These are phyloP conservation scores for Ogataea salicorniae DNA, from an alignment of 805 yeast genomes.

Conservation along the genomic window DNA sequence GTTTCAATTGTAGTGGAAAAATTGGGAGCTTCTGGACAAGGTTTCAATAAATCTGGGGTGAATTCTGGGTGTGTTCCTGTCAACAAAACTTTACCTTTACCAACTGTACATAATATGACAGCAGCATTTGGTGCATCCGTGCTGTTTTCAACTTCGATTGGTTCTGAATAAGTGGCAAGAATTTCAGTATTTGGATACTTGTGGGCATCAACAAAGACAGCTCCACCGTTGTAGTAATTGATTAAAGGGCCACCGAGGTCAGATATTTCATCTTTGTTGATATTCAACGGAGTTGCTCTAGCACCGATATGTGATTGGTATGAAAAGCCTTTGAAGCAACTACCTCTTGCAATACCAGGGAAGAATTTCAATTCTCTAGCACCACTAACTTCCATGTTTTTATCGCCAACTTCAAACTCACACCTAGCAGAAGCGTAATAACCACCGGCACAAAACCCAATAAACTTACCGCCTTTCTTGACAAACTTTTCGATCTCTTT, in stretches of 20 bases:
- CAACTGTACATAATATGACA: slow-evolving; percentile 59
- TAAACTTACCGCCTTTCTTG: slow-evolving; percentile 69
- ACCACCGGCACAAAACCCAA: slow-evolving; percentile 96
- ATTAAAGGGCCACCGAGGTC: slow-evolving; percentile 25
- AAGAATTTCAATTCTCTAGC: slow-evolving; percentile 74
- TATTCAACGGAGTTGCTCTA: slow-evolving; percentile 44
- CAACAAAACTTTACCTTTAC: slow-evolving; percentile 70
- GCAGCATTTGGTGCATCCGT: slow-evolving; percentile 51
- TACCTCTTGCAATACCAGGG: slow-evolving; percentile 81
- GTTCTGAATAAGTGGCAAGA: slow-evolving; percentile 61
- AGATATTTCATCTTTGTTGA: slow-evolving; percentile 31
- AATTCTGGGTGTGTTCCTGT: slow-evolving; percentile 92
- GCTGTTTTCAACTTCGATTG: slow-evolving; percentile 43
- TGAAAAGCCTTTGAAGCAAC: slow-evolving; percentile 73
- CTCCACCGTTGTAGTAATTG: slow-evolving; percentile 85
- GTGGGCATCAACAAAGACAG: slow-evolving; percentile 73
- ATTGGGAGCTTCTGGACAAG: slow-evolving; percentile 15
- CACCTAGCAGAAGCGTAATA: slow-evolving; percentile 71
- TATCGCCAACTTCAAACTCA: slow-evolving; percentile 79
- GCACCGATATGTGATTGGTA: slow-evolving; percentile 79
- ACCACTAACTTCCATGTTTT: slow-evolving; percentile 75
- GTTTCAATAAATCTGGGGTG: slow-evolving; percentile 46
- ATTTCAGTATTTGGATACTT: slow-evolving; percentile 58
- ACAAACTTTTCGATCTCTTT: slow-evolving; percentile 57
- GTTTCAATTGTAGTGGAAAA: slow-evolving; percentile 34